phyloP scores from a whole-genome alignment of 805 yeast species.

The Ogataea populi-albae region DNA sequence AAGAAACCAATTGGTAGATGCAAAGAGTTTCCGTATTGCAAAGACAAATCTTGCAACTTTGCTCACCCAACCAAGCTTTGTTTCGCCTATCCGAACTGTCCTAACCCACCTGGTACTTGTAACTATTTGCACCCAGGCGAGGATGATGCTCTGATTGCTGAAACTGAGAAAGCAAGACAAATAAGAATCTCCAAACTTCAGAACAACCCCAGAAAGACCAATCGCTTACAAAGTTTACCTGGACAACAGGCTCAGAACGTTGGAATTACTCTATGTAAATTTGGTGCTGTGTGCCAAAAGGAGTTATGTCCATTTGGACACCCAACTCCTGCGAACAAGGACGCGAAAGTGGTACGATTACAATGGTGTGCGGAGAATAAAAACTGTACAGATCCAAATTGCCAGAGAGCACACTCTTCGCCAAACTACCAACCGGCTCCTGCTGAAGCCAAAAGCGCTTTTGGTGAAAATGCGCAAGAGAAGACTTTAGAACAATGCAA shows the following conservation, averaged over 20 bases:
- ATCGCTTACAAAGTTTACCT: slow-evolving; percentile 29
- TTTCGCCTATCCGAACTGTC: slow-evolving; percentile 72
- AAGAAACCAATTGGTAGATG: slow-evolving; percentile 63
- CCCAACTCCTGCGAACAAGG: slow-evolving; percentile 82
- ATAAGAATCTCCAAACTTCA: slow-evolving; percentile 20
- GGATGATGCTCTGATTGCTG: slow-evolving; percentile 70
- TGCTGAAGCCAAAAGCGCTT: slow-evolving; percentile 17
- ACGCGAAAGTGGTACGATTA: slow-evolving; percentile 61
- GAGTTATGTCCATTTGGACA: slow-evolving; percentile 86
- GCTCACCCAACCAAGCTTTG: slow-evolving; percentile 82
- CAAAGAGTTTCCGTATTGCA: slow-evolving; percentile 68
- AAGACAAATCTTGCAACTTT: slow-evolving; percentile 59
- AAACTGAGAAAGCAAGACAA: slow-evolving; percentile 57
- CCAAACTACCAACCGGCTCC: slow-evolving; percentile 43
- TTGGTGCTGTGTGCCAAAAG: slow-evolving; percentile 70
- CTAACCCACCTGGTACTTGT: slow-evolving; percentile 79
- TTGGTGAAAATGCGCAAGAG: slow-evolving; percentile 30
- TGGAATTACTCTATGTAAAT: slow-evolving; percentile 69
- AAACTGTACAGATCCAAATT: slow-evolving; percentile 55
- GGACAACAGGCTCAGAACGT: slow-evolving; percentile 27
- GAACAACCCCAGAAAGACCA: slow-evolving; percentile 22
- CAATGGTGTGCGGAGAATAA: slow-evolving; percentile 79
- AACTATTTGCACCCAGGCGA: slow-evolving; percentile 80
- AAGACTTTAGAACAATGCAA: slow-evolving; percentile 77
- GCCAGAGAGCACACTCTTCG: slow-evolving; percentile 82